phyloP scores from a whole-genome alignment of 2,329 filamentous ascomycete species.

The Aureobasidium musti region DNA sequence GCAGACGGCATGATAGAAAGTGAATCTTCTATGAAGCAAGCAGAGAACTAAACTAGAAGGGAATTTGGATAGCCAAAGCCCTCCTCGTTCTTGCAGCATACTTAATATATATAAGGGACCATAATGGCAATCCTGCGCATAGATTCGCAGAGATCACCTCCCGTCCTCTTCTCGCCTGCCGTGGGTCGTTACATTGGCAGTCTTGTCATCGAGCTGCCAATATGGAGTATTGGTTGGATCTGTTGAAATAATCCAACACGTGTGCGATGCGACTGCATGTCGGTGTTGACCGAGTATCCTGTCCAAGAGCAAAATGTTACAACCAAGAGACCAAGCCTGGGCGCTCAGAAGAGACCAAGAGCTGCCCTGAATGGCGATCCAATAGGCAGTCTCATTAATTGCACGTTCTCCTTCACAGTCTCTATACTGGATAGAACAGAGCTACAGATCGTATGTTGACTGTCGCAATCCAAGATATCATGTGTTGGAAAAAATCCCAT shows the following conservation, averaged over 20 bases:
- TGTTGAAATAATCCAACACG: no score
- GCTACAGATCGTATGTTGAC: neutral
- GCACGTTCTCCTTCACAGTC: neutral
- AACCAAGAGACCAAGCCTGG: constrained; percentile 16
- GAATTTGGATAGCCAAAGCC: neutral
- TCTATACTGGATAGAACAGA: neutral
- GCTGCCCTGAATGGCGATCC: neutral
- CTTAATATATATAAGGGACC: neutral
- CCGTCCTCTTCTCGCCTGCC: neutral
- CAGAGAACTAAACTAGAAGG: neutral
- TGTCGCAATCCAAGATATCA: neutral
- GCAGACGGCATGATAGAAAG: neutral
- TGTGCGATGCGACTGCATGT: neutral
- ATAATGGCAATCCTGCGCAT: neutral
- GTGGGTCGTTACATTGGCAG: neutral
- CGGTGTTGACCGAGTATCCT: neutral
- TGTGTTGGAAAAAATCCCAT: neutral
- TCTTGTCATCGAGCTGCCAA: constrained; percentile 1
- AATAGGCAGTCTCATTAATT: neutral
- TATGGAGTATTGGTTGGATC: no score
- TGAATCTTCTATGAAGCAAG: neutral
- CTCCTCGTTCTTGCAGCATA: neutral
- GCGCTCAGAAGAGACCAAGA: constrained; percentile 1
- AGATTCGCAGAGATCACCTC: neutral
- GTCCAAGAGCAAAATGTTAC: neutral